A percentile compares a stretch with the other conserved stretches of the same genome.
phyloP scores from a whole-genome alignment of 2,329 filamentous ascomycete species.

The Fusarium siculi region DNA sequence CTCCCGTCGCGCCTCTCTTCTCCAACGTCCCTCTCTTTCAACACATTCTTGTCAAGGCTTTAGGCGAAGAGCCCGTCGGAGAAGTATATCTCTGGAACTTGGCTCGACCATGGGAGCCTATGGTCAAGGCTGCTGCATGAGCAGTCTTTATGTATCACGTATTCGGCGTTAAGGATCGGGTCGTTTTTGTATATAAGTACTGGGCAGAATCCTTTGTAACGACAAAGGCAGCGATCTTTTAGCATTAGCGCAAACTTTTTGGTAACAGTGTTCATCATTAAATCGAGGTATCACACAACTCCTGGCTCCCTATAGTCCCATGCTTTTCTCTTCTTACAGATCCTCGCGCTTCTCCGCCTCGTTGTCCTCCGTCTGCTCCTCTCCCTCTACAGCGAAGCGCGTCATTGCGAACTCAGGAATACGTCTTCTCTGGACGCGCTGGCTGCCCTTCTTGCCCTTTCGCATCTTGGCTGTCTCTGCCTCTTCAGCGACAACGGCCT shows the following conservation, averaged over 20 bases:
- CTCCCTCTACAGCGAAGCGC: constrained; percentile 60
- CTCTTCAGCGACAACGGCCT: constrained; percentile 58
- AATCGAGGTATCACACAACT: constrained; percentile 48
- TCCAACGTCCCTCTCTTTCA: constrained; percentile 46
- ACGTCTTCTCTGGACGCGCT: constrained; percentile 48
- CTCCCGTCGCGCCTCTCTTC: constrained; percentile 44
- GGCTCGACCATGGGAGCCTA: constrained; percentile 55
- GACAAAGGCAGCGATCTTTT: constrained; percentile 17
- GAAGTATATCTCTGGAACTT: constrained; percentile 56
- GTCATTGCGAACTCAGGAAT: constrained; percentile 68
- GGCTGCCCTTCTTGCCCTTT: constrained; percentile 50
- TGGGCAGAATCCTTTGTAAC: constrained; percentile 11
- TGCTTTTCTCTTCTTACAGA: constrained; percentile 35
- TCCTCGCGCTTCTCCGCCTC: constrained; percentile 40
- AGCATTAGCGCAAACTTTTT: constrained; percentile 32
- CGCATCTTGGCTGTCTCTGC: constrained; percentile 55
- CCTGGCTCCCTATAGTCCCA: constrained; percentile 42
- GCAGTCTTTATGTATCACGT: not conserved
- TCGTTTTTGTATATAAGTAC: constrained; percentile 20
- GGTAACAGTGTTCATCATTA: constrained; percentile 40
- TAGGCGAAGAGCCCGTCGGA: constrained; percentile 47
- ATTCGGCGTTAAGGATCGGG: constrained; percentile 23
- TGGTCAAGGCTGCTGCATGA: constrained; percentile 54
- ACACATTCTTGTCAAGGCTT: constrained; percentile 52
- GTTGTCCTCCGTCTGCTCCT: constrained; percentile 49